Evolutionary conservation across 345 rosid species (phyloP).

Genomic region (Corchorus capsularis): DNA sequence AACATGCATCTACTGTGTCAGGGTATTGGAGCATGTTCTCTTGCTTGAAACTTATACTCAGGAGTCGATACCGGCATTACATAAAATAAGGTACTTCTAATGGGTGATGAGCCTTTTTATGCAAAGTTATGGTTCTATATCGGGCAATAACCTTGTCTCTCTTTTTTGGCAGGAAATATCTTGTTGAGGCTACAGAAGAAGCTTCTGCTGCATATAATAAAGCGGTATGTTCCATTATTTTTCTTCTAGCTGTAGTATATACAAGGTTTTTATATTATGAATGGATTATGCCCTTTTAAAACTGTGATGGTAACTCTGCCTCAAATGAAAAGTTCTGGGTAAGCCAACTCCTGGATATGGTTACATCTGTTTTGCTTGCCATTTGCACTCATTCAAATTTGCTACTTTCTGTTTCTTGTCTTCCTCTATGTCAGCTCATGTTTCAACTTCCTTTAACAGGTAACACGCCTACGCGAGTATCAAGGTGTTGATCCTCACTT

Average conservation of each 20-base stretch:
- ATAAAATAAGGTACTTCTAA: constrained; percentile 69
- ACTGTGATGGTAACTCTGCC: not conserved
- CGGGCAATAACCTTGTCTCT: not conserved
- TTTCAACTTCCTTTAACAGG: constrained; percentile 43
- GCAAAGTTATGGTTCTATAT: not conserved
- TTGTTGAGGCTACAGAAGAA: constrained; percentile 93
- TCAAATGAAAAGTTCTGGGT: not conserved
- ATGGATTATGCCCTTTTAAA: no score
- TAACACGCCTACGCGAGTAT: constrained; percentile 93
- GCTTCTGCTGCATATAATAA: constrained; percentile 92
- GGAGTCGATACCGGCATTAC: constrained; percentile 90
- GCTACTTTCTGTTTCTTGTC: not conserved
- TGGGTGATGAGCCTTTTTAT: not conserved
- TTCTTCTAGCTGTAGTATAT: constrained; percentile 11
- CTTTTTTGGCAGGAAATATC: constrained; percentile 64
- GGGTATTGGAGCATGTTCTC: constrained; percentile 86
- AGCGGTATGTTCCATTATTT: constrained; percentile 65
- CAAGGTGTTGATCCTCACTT: constrained; percentile 98
- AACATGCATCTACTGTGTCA: constrained; percentile 30
- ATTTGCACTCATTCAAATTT: not conserved
- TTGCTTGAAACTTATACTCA: constrained; percentile 85
- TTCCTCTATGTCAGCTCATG: constrained; percentile 8
- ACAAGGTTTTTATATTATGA: not conserved
- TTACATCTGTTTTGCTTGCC: not conserved
- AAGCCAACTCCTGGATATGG: not conserved